Evolutionary conservation across 306 rosid species (phyloP), one percentile per base, ranked within the genome.

Genomic region (Hylodesmum podocarpum): DNA sequence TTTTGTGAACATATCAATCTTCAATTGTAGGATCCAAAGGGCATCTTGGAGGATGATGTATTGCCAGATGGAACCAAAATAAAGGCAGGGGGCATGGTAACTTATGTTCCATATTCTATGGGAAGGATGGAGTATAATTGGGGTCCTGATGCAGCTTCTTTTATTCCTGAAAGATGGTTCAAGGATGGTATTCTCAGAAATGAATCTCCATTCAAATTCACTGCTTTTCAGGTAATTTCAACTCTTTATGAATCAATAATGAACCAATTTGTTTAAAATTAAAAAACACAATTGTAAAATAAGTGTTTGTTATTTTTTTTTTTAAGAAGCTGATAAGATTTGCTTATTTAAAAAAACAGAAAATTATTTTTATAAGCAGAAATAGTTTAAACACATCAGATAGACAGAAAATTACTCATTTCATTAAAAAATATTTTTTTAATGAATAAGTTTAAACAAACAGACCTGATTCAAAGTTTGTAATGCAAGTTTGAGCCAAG

Each of bases 71-170:
- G 97, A 76, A 92, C 99, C 4, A 87, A 82, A 80, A 79, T 92
- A 55, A 95, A 81, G 86, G 98, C 96, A 65, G 99, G 99, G 37
- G 99, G 99, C 14, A 88, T 95, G 97, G 97, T 95, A 71, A 95
- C 97, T 46, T 95, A 92, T 36, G 97, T 92, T 55, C 99, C 99
- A 36, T 95, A 95, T 80, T 95, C 99, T 2, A 92, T 92, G 99
- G 99, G 97, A 11, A 95, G 96, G 58, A 92, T 95, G 97, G 93
- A 88, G 59, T 90, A 90, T 84, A 90, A 95, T 16, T 95, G 97
- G 98, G 97, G 98, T 5, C 71, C 88, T 57, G 91, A 87, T 87
- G 99, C 97, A 18, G 36, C 94, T 63, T 85, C 88, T 41, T 95
- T 95, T 70, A 75, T 54, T 18, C 99, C 97, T n/a, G 96, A 90